These are phyloP conservation scores for Colletotrichum magnum DNA, from an alignment of 2,329 filamentous ascomycete genomes.

Conservation along the genomic window DNA sequence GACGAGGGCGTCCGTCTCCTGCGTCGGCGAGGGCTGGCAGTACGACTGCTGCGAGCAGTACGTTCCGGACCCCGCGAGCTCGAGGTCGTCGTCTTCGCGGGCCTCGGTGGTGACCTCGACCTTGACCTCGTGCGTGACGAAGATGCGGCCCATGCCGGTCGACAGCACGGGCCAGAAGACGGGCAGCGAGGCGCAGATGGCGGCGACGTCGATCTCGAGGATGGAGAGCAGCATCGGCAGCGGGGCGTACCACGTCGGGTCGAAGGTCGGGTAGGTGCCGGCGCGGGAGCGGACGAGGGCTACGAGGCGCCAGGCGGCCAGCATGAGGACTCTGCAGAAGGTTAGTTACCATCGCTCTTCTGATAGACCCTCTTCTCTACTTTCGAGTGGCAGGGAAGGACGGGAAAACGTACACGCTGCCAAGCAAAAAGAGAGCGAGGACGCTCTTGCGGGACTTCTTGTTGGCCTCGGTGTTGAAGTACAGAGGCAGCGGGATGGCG, in stretches of 20 bases:
- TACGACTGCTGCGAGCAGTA: slow-evolving; percentile 4
- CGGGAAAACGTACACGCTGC: slow-evolving; percentile 47
- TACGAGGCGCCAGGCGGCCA: slow-evolving; percentile 50
- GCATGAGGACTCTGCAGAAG: slow-evolving; percentile 12
- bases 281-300: slow-evolving; percentile 48
- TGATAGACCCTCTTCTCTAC: no score
- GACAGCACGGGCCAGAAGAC: slow-evolving; percentile 44
- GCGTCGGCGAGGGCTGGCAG: slow-evolving; percentile 8
- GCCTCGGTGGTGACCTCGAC: slow-evolving; percentile 40
- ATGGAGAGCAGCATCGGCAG: slow-evolving; percentile 49
- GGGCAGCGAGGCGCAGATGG: slow-evolving; percentile 35
- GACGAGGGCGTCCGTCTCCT: slow-evolving; percentile 6
- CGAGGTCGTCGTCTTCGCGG: slow-evolving; percentile 30
- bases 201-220: slow-evolving; percentile 49
- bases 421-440: slow-evolving; percentile 48
- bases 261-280: slow-evolving; percentile 50
- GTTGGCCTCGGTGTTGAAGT: slow-evolving; percentile 44
- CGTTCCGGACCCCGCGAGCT: not conserved
- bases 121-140: slow-evolving; percentile 53
- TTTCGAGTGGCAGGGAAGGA: no score
- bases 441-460: slow-evolving; percentile 50
- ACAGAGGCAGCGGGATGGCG: slow-evolving; percentile 50
- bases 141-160: slow-evolving; percentile 49
- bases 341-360: not conserved
- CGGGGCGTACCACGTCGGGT: slow-evolving; percentile 53